Evolutionary conservation across 345 rosid species (phyloP).

Genomic region (Syzygium oleosum): DNA sequence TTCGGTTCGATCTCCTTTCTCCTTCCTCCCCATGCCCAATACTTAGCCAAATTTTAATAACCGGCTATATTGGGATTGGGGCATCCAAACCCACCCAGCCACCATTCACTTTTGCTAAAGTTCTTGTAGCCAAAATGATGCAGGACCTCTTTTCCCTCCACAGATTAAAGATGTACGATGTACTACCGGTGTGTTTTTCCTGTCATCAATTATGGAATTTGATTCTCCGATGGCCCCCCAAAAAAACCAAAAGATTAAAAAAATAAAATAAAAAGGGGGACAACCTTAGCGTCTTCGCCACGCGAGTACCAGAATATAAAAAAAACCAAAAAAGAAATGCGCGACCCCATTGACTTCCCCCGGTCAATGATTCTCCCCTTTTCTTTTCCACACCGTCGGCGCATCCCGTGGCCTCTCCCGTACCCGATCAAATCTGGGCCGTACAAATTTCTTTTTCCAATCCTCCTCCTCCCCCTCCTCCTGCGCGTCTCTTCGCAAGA

Average conservation of each 20-base stretch:
- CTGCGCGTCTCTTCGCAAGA: background rate
- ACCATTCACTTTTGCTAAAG: background rate
- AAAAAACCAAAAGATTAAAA: background rate
- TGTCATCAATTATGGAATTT: background rate
- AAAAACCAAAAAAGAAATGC: background rate
- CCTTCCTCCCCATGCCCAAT: background rate
- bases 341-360: background rate
- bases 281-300: background rate
- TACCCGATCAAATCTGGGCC: constrained; percentile 10
- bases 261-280: background rate
- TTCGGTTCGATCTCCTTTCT: background rate
- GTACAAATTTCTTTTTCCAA: background rate
- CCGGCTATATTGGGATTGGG: background rate
- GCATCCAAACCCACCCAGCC: background rate
- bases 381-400: background rate
- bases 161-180: background rate
- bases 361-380: background rate
- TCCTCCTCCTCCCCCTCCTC: background rate
- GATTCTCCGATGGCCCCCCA: background rate
- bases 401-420: background rate
- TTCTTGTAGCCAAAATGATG: background rate
- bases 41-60: background rate
- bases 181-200: background rate
- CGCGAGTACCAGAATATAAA: background rate
- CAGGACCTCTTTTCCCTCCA: background rate